Base-by-base conservation (phyloP, 352 stramenopile species). In the Phytophthora meadii region DNA sequence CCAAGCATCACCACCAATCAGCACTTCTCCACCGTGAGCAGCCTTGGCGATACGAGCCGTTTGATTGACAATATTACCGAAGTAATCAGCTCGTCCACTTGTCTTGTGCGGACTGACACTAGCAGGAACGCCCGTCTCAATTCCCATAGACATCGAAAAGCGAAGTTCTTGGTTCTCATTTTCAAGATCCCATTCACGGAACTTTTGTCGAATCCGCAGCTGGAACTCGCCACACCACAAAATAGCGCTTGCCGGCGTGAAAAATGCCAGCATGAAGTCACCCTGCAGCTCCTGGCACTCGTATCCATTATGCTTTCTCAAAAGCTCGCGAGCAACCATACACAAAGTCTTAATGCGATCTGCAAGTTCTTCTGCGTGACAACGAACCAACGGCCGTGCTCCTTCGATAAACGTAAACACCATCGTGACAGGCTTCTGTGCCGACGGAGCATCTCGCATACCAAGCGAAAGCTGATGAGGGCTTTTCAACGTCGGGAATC, bases 371-470 rank as follows among this genome's bases (percentile, higher is more conserved):
- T 96, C 85, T 0, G 88, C 88, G 55, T 96, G 84, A 52, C 75
- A 90, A 6, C 88, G 84, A 63, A 96, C 87, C 10, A 96, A 77
- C 8, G 86, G 85, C 1, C 87, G 82, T 41, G 87, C 86, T 15
- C 86, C 86, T 82, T 96, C 88, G 30, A 96, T 95, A 55, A 95
- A 96, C 14, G 88, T 96, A 46, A 96, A 96, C 22, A 96, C 88
- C 86, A 96, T 95, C 6, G 87, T 95, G 19, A 96, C 79, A 11
- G 84, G 81, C 12, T 88, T 88, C 12, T 89, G 80, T 2, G 88
- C 88, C 0, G 87, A 91, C 11, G 88, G 87, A 7, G 86, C 86
- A 49, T 96, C 88, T 12, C 88, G 84, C 88, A 96, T 96, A 0
- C 84, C 88, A 0, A 90, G 74, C 3, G 84, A 84, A 0, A 96